Evolutionary conservation across 2,329 filamentous ascomycete species (phyloP), one percentile per base, ranked within the genome.

Genomic region (Alternaria panax): DNA sequence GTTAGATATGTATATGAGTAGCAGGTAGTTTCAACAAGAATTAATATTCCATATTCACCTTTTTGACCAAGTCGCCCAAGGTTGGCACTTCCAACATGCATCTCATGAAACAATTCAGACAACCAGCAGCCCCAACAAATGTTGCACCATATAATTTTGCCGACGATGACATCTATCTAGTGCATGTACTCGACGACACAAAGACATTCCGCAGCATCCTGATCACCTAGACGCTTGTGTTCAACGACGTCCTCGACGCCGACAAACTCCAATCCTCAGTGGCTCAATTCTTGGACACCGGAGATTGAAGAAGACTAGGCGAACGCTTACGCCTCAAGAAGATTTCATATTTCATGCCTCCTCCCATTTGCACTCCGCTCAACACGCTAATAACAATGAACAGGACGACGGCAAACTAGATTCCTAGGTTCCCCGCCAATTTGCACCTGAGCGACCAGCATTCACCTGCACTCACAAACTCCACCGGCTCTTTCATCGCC

Each of bases 211-310:
- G 63, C 5, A 48, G 40, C 28, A 65, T 71, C 2, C 25, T 67
- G 24, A 42, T 71, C 6, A 45, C 59, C 14, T 67, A 62, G 59
- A 78, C 77, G 0, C 66, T 83, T 4, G 71, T 75, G 4, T 85
- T 84, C 65, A 78, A 85, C 62, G 81, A 82, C 50, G 80, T 83
- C 0, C 74, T 85, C 4, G 81, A 85, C 52, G 60, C 77, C 0
- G 63, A 77, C 0, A 80, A 72, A 34, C 72, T 85, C 1, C 69
- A 72, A 2, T 47, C 25, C 2, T 66, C 80, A 1, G 68, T 85
- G 2, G 63, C 67, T 3, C 63, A 60, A 67, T 14, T 34, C 5
- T 14, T 34, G 5, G 30, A 34, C 6, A 34, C 12, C 7, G 30
- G 30, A 7, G 30, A 34, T 14, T 34, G 30, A 14, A 12, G 30